Base-by-base conservation (phyloP, 2,329 filamentous ascomycete genomes). In the Colletotrichum trifolii region DNA sequence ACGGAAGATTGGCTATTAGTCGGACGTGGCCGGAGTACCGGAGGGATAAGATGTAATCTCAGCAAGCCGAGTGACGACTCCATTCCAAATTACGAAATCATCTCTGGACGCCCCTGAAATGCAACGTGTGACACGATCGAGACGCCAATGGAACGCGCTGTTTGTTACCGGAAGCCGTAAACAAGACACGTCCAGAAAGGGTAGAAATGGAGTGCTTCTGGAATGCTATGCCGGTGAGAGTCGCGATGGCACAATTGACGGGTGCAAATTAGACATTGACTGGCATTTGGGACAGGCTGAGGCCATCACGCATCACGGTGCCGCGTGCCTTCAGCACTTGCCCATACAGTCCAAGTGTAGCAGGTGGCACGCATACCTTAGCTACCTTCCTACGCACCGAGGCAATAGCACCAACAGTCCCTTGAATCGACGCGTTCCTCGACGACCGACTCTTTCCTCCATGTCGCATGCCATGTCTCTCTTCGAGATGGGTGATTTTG, bases 221-320 rank as follows among this genome's bases (percentile, higher is more conserved):
- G 61, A 64, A 64, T 64, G 61, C 38, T 15, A 11, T 40, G 35
- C 36, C 35, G 60, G 39, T 10, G 40, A 45, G 47, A 46, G 55
- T 12, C 25, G 54, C 43, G 47, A 63, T 60, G 60, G 33, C 50
- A 65, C 58, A 57, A 63, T 62, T 33, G 40, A 15, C 13, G 17
- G 42, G 47, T 34, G 58, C 63, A 66, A 57, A 66, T 66, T 57
- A 56, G 17, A 57, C 42, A 49, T 13, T 12, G 52, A 57, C 47
- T 63, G 63, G 63, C 63, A 66, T 66, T 52, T 38, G 47, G 38
- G 47, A 39, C 25, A 43, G 11, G 45, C 12, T 25, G 34, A 50
- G 17, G 57, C 49, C 13, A 42, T 45, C 36, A 59, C 52, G 46
- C 33, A 52, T 50, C 54, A 54, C 60, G 38, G 58, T 56, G 36